Evolutionary conservation across 2,329 filamentous ascomycete genomes (phyloP), one percentile per base, ranked within the genome.

Genomic region (Macrophomina tecta): DNA sequence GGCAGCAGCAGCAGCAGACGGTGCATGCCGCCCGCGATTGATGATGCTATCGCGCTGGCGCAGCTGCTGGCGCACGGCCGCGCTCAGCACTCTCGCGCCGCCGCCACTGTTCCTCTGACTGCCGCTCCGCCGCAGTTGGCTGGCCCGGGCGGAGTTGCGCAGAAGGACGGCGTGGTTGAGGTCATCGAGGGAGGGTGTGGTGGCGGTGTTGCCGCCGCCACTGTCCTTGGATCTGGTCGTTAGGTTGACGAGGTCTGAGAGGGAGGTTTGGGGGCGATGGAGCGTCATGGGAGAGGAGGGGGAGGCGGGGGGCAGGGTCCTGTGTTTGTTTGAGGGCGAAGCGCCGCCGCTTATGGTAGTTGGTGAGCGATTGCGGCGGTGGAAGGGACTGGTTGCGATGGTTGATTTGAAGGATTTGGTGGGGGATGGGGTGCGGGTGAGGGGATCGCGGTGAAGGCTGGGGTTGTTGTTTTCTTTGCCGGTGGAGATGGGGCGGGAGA

Each of bases 21-120:
- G 23, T 23, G 23, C 23, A 18, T 63, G 56, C 18, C 58, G 38
- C 1, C 65, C 65, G 46, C 65, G 65, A 23, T 68, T 58, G 42
- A 64, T 53, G 45, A 62, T 61, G 36, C 56, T 68, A 11, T 46
- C 38, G 40, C 61, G 14, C 36, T 63, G 49, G 3, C 28, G 30
- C 34, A 67, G 12, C 52, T 64, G 62, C 61, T 58, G 51, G 5
- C 51, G 51, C 36, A 65, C 66, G 23, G 61, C 66, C 36, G 61
- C 52, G 61, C 60, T 65, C 9, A 61, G 42, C 5, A 14, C 32
- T 3, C 23, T 30, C 9, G 16, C 30, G 14, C 38, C 34, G 3
- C 40, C 58, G 28, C 40, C 16, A 28, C 6, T 61, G 38, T 12
- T 40, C 32, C n/a, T 32, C 18, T 42, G 34, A 9, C 58, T 64